These are phyloP conservation scores for Venturia oleaginea DNA, from an alignment of 2,329 filamentous ascomycete species.

Conservation along the genomic window DNA sequence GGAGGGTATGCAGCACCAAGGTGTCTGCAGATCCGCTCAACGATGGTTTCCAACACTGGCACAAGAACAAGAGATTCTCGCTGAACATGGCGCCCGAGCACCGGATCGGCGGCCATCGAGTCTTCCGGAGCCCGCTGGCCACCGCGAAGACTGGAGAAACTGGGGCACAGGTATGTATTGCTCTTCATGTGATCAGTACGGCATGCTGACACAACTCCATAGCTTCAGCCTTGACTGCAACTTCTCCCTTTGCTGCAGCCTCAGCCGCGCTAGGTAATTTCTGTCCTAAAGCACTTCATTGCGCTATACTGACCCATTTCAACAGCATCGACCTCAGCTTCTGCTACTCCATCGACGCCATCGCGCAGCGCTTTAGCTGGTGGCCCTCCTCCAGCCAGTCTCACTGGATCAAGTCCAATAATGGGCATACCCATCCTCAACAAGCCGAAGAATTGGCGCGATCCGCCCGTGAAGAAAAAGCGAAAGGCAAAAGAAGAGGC, in stretches of 20 bases:
- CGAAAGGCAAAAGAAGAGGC: not conserved
- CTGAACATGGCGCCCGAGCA: not conserved
- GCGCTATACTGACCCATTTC: not conserved
- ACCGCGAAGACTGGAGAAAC: not conserved
- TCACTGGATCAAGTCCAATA: not conserved
- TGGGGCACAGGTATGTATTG: not conserved
- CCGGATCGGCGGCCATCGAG: not conserved
- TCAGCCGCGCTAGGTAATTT: not conserved
- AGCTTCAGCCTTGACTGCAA: not conserved
- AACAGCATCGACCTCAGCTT: not conserved
- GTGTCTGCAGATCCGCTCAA: not conserved
- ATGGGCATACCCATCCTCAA: not conserved
- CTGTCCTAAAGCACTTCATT: no score
- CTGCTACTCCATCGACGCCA: not conserved
- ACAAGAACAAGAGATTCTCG: conserved; percentile 1
- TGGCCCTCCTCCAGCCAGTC: not conserved
- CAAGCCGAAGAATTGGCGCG: not conserved
- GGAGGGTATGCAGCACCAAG: not conserved
- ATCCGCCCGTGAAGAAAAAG: not conserved
- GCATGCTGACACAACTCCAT: not conserved
- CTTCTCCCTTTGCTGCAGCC: not conserved
- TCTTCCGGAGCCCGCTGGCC: not conserved
- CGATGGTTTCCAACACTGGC: conserved; percentile 1
- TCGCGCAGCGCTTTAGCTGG: not conserved
- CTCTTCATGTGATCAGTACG: not conserved